Conservation (phyloP, 352 stramenopile species). For the Phytophthora multivora region DNA sequence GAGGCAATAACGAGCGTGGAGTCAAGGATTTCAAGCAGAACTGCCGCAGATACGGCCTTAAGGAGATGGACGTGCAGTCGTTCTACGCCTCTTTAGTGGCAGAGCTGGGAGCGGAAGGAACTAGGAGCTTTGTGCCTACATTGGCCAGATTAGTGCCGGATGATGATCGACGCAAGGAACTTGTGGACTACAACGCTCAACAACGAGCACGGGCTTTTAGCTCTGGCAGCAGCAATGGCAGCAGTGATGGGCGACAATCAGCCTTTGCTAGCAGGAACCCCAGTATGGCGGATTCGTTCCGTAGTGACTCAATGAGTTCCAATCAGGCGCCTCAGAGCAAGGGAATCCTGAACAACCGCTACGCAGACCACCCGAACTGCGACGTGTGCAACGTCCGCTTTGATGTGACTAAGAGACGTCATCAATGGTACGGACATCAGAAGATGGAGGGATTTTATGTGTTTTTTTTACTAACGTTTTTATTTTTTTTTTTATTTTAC, state of each 20-base stretch:
- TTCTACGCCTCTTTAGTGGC: slow-evolving; percentile 63
- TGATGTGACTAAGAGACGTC: slow-evolving; percentile 61
- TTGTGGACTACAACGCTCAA: slow-evolving; percentile 58
- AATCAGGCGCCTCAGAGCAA: slow-evolving; percentile 31
- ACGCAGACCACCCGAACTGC: slow-evolving; percentile 62
- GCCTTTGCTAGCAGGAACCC: slow-evolving; percentile 28
- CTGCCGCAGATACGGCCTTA: slow-evolving; percentile 56
- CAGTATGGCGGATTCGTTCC: slow-evolving; percentile 44
- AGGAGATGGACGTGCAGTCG: slow-evolving; percentile 55
- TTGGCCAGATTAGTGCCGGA: slow-evolving; percentile 62
- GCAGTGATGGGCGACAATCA: slow-evolving; percentile 13
- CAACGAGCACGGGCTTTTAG: slow-evolving; percentile 18
- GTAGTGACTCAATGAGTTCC: slow-evolving; percentile 32
- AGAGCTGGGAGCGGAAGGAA: slow-evolving; percentile 50
- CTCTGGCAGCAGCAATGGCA: slow-evolving; percentile 7
- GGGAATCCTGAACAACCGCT: slow-evolving; percentile 69
- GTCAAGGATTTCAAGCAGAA: slow-evolving; percentile 74
- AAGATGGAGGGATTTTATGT: too few relatives aligned
- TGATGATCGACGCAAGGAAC: slow-evolving; percentile 47
- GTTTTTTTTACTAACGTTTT: neutral
- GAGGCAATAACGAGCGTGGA: slow-evolving; percentile 56
- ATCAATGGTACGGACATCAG: slow-evolving; percentile 46
- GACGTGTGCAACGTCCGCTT: slow-evolving; percentile 64
- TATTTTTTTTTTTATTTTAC: slow-evolving; percentile 2
- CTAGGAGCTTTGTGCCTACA: slow-evolving; percentile 47